phyloP scores from a whole-genome alignment of 805 yeast genomes.

The Wickerhamomyces silvicola region DNA sequence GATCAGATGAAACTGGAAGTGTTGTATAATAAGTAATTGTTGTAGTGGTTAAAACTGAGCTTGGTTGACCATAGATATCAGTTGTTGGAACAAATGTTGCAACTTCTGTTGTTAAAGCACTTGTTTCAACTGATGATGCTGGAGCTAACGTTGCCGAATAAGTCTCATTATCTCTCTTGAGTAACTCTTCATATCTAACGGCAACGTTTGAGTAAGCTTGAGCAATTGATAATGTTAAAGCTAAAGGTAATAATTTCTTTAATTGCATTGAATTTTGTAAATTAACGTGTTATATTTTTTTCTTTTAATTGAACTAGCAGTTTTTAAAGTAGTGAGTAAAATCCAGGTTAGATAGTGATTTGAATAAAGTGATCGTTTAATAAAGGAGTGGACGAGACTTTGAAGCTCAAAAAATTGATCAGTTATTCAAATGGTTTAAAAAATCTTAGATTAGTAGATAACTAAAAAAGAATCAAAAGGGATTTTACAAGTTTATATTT shows the following conservation, averaged over 20 bases:
- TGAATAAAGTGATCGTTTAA: no score
- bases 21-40: conserved; percentile 17
- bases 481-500: no score
- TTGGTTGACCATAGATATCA: conserved; percentile 14
- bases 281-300: no score
- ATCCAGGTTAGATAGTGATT: no score
- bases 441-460: no score
- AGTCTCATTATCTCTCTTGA: conserved; percentile 16
- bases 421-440: no score
- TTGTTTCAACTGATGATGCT: conserved; percentile 1
- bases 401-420: no score
- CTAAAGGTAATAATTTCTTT: conserved; percentile 9
- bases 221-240: conserved; percentile 9
- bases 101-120: conserved; percentile 15
- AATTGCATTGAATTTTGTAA: conserved; percentile 16
- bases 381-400: no score
- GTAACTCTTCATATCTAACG: conserved; percentile 15
- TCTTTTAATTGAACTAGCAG: no score
- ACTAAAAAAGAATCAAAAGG: no score
- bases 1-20: conserved; percentile 8
- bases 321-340: no score
- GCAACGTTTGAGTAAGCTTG: conserved; percentile 20
- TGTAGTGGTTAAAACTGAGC: conserved; percentile 9
- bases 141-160: not conserved
- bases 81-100: conserved; percentile 17